phyloP scores from a whole-genome alignment of 768 basidiomycete genomes.

The Tephrocybe sp. region DNA sequence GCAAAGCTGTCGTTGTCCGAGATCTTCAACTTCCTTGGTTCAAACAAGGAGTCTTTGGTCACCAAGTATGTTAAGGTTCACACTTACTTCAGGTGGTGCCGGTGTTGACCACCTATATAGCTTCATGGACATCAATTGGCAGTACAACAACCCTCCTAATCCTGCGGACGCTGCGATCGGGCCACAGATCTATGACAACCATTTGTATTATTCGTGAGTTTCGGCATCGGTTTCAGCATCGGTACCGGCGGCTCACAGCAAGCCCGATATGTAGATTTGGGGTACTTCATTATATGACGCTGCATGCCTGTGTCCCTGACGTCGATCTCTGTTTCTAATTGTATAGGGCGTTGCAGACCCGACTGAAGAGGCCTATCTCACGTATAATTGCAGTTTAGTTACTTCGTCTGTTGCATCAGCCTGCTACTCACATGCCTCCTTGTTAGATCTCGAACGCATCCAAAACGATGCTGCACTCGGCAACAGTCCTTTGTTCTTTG shows the following conservation, averaged over 20 bases:
- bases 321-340: too few relatives aligned
- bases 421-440: not conserved
- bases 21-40: constrained; percentile 14
- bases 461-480: constrained; percentile 30
- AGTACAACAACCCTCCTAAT: constrained; percentile 66
- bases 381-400: constrained; percentile 65
- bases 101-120: constrained; percentile 36
- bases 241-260: constrained; percentile 3
- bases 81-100: constrained; percentile 9
- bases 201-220: constrained; percentile 72
- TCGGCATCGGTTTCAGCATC: not conserved
- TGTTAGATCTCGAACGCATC: constrained; percentile 59
- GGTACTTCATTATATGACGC: constrained; percentile 36
- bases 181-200: constrained; percentile 76
- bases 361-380: constrained; percentile 64
- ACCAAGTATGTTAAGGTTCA: constrained; percentile 34
- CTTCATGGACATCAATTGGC: constrained; percentile 85
- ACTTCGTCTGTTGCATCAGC: not conserved
- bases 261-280: constrained; percentile 53
- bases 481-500: constrained; percentile 42
- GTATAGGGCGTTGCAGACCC: constrained; percentile 70
- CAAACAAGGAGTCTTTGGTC: constrained; percentile 22
- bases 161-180: constrained; percentile 69
- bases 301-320: too few relatives aligned
- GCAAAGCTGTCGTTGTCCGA: constrained; percentile 23